These are phyloP conservation scores for Circinella umbellata DNA, from an alignment of 371 early-diverging fungal genomes.

Conservation along the genomic window DNA sequence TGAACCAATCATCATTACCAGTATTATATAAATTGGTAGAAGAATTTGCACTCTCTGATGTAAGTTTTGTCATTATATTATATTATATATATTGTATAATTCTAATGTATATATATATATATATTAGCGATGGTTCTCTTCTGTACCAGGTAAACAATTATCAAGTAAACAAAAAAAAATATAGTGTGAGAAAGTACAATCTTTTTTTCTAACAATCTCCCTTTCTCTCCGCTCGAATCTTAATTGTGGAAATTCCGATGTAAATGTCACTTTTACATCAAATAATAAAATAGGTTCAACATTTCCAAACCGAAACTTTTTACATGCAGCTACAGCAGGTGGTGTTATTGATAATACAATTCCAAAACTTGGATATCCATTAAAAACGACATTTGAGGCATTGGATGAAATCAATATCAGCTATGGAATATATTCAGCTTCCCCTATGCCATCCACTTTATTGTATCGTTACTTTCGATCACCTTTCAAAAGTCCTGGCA, in stretches of 20 bases:
- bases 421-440: slow-evolving; percentile 24
- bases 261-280: neutral
- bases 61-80: neutral
- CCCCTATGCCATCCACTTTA: slow-evolving; percentile 21
- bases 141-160: slow-evolving; percentile 23
- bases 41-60: slow-evolving; percentile 30
- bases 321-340: slow-evolving; percentile 30
- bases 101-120: too few species aligned
- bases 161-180: neutral
- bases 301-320: slow-evolving; percentile 30
- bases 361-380: slow-evolving; percentile 21
- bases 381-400: slow-evolving; percentile 19
- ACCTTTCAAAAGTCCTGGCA: slow-evolving; percentile 11
- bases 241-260: too few species aligned
- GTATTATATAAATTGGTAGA: slow-evolving; percentile 25
- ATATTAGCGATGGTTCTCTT: slow-evolving; percentile 27
- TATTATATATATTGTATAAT: neutral
- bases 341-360: slow-evolving; percentile 24
- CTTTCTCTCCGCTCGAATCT: too few species aligned
- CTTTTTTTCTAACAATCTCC: neutral
- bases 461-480: slow-evolving; percentile 24
- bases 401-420: slow-evolving; percentile 14
- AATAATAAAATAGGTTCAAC: slow-evolving; percentile 20
- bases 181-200: too few species aligned
- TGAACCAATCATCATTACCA: slow-evolving; percentile 21